Percentiles rank a stretch among this genome's conserved stretches.
These are phyloP conservation scores for Phaeolepiota aurea DNA, from an alignment of 768 basidiomycete genomes.

Conservation along the genomic window DNA sequence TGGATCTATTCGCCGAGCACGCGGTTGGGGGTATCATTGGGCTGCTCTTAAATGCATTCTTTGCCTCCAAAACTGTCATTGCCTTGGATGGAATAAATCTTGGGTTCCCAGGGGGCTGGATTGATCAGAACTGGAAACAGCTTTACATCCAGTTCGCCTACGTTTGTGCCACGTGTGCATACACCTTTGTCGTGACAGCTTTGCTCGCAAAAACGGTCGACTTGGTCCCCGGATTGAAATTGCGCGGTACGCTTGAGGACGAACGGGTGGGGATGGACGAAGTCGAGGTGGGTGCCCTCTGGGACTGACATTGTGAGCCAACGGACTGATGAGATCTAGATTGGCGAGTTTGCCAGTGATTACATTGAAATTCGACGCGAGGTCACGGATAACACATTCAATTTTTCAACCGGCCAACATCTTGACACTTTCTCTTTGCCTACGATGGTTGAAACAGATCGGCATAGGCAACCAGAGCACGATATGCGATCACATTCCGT, in stretches of 20 bases:
- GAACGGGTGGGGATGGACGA: conserved; percentile 65
- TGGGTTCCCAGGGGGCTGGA: conserved; percentile 52
- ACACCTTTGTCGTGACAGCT: conserved; percentile 57
- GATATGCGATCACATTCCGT: too few relatives aligned
- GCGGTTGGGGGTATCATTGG: conserved; percentile 80
- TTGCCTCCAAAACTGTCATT: conserved; percentile 59
- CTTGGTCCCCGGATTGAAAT: conserved; percentile 46
- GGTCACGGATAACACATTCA: too few relatives aligned
- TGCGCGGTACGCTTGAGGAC: conserved; percentile 45
- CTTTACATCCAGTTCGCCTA: conserved; percentile 73
- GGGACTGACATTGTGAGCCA: too few relatives aligned
- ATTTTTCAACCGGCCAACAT: too few relatives aligned
- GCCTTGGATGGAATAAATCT: conserved; percentile 60
- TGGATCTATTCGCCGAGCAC: conserved; percentile 91
- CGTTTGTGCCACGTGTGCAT: conserved; percentile 46
- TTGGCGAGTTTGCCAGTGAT: conserved; percentile 63
- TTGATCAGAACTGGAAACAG: conserved; percentile 72
- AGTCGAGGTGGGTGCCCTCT: conserved; percentile 42
- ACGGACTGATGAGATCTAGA: conserved; percentile 26
- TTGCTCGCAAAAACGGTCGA: conserved; percentile 50
- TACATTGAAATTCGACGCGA: conserved; percentile 66
- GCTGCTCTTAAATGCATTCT: conserved; percentile 63
- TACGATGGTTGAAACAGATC: too few relatives aligned
- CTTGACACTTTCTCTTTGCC: too few relatives aligned
- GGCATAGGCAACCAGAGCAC: conserved; percentile 30